Evolutionary conservation across 805 yeast genomes (phyloP), one percentile per base, ranked within the genome.

Genomic region (Candida dajiaensis): DNA sequence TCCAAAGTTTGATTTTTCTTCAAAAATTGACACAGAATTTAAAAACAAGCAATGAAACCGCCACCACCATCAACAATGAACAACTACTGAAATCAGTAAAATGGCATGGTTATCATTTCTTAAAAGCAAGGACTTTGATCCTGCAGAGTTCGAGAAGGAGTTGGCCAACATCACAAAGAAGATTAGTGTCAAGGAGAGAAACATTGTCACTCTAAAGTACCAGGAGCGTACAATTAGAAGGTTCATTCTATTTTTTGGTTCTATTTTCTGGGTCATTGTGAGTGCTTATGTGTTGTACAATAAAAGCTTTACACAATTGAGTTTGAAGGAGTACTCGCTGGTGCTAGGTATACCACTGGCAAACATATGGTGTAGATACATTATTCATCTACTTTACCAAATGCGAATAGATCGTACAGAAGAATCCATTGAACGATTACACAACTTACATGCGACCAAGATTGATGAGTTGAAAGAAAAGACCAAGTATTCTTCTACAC

Each of bases 401-500:
- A 5, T 43, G 35, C 31, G 55, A 12, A 50, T 50, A 1, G 46
- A 40, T 2, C 41, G 53, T 4, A 29, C 53, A 6, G 39, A 46
- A 20, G n/a, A 20, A 3, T 16, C 44, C 2, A 29, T 75, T 40
- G 63, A 65, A 45, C 45, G 50, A 12, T 62, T 81, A 44, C 64
- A 67, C 46, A 69, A 68, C 21, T 62, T 70, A 41, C 88, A 82
- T 49, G 67, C 69, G 46, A 64, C 64, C 22, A 80, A 81, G 59
- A 72, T 85, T 42, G 85, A 82, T 20, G 85, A 81, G 50, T 69
- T 85, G 64, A 86, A 86, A 64, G 70, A 75, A 47, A 73, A 78
- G 57, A 85, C 96, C 15, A 84, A 86, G 53, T 92, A 80, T 63
- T 77, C 84, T 56, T 74, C 82, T 13, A 86, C 96, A 1, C 81